Evolutionary conservation across 1,284 basidiomycete species (phyloP), one percentile per base, ranked within the genome.

Genomic region (Trichosporon sp.): DNA sequence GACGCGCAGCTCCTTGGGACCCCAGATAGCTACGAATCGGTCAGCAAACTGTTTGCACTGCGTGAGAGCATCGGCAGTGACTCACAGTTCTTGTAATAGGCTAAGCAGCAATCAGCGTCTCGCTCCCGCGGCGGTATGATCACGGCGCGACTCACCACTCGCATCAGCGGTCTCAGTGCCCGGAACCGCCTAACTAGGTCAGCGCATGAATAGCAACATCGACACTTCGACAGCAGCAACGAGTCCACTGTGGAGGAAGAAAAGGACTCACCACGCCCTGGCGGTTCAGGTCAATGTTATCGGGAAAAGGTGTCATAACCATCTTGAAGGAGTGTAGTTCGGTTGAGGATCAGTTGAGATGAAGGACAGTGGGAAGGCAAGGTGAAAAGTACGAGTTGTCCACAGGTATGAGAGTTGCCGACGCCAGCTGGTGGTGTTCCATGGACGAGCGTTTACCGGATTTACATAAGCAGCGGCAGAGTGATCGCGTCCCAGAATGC

Each of bases 191-290:
- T 78, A 58, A 37, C 37, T 0, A 33, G 13, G 14, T 64, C 21
- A 58, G 59, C 25, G 1, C 11, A 14, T 32, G 19, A 32, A 46
- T n/a, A n/a, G n/a, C n/a, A n/a, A n/a, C n/a, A n/a, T n/a, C n/a
- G n/a, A n/a, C n/a, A n/a, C n/a, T 33, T 52, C 25, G n/a, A 29
- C 5, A 19, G 31, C 34, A 32, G 31, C 34, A n/a, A 40, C 36
- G 21, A n/a, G n/a, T n/a, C n/a, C n/a, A n/a, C n/a, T 4, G 4
- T 13, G 33, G 9, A 1, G 19, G 32, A 34, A 37, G 23, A 4
- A 3, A 37, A 5, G 33, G 2, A 74, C 77, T 59, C 32, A 78
- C 77, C 52, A 73, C 68, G 40, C 74, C 70, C 71, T 75, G 74
- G 59, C 64, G 64, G n/a, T 65, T 65, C 46, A 75, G 62, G 64